Percentiles rank a stretch among this genome's conserved stretches.
phyloP scores from a whole-genome alignment of 345 rosid genomes.

The Eucalyptus rudis region DNA sequence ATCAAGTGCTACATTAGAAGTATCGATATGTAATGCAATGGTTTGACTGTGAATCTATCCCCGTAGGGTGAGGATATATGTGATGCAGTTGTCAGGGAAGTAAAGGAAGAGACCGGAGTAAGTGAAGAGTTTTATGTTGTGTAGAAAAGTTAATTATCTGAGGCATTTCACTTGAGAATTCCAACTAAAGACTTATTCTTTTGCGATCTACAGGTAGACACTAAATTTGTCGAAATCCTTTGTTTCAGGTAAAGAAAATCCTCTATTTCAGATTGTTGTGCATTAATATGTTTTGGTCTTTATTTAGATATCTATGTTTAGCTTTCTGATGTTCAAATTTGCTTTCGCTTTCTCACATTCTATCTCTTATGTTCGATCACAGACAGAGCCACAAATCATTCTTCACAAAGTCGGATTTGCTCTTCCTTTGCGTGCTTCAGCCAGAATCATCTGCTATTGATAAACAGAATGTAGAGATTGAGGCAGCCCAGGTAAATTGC shows the following conservation, averaged over 20 bases:
- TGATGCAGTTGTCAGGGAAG: constrained; percentile 58
- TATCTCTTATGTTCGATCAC: neutral
- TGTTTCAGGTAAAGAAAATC: constrained; percentile 18
- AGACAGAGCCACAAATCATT: constrained; percentile 30
- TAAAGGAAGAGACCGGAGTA: constrained; percentile 86
- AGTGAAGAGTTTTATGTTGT: neutral
- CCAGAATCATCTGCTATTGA: constrained; percentile 17
- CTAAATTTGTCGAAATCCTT: constrained; percentile 20
- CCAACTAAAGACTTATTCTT: neutral
- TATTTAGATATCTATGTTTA: neutral
- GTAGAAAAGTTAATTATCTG: neutral
- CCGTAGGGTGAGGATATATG: constrained; percentile 69
- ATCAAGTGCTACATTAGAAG: neutral
- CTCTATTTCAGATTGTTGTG: neutral
- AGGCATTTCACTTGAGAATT: neutral
- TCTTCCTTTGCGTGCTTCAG: constrained; percentile 21
- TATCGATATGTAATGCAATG: neutral
- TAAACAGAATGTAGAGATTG: constrained; percentile 21
- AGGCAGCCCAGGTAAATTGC: constrained; percentile 16
- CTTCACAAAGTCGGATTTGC: constrained; percentile 23
- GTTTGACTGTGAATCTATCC: neutral
- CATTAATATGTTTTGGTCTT: neutral
- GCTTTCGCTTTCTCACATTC: neutral
- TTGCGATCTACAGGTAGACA: constrained; percentile 14
- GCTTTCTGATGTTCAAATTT: neutral